phyloP scores from a whole-genome alignment of 441 rosid genomes.

The Aquilaria agallochum region DNA sequence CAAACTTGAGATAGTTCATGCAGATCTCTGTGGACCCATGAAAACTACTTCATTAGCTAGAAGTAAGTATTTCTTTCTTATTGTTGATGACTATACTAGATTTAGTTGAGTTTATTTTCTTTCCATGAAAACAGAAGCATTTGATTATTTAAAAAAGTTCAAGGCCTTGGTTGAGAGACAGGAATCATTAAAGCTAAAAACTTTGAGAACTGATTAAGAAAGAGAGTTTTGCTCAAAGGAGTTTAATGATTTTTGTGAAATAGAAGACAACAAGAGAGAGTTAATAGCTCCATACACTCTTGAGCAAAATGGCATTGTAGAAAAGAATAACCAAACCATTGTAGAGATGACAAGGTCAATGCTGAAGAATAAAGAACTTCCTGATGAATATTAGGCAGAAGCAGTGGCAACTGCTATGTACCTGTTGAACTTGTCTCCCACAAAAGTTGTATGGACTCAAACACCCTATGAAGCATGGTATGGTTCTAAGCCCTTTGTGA shows the following conservation, averaged over 20 bases:
- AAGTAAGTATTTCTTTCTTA: neutral
- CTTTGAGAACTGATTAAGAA: neutral
- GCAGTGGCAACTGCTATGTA: neutral
- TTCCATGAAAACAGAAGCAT: no score
- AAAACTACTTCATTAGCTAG: neutral
- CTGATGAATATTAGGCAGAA: neutral
- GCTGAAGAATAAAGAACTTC: neutral
- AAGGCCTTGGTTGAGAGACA: neutral
- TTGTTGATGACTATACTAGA: conserved; percentile 3
- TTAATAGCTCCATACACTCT: neutral
- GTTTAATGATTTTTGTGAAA: conserved; percentile 4
- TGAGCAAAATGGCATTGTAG: neutral
- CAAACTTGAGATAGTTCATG: neutral
- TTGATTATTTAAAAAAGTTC: no score
- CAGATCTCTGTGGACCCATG: neutral
- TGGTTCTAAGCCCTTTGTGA: no score
- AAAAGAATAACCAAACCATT: neutral
- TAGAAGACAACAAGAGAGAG: no score
- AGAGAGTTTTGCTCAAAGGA: conserved; percentile 1
- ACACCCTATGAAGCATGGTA: no score
- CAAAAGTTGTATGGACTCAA: neutral
- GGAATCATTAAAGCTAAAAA: neutral
- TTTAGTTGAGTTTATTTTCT: neutral
- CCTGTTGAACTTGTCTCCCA: conserved; percentile 1
- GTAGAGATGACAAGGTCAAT: neutral